Percentiles rank a stretch among this genome's conserved stretches.
These are phyloP conservation scores for Thyridium curvatum DNA, from an alignment of 2,329 filamentous ascomycete species.

Conservation along the genomic window DNA sequence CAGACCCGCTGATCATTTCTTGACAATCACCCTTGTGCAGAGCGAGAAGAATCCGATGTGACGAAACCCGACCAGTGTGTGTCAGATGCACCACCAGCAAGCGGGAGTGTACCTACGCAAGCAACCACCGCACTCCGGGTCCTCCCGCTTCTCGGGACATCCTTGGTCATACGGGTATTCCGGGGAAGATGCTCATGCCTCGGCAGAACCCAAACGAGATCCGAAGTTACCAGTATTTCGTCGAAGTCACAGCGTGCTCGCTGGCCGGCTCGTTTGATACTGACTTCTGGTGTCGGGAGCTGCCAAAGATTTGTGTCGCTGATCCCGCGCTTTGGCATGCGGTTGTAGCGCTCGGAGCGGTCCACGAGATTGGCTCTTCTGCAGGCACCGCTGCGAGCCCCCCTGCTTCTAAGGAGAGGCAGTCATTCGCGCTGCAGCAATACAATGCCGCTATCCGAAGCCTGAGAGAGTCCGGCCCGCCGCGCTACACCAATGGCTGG, in stretches of 20 bases:
- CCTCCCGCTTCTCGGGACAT: neutral
- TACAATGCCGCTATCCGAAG: slow-evolving; percentile 10
- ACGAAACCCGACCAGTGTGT: slow-evolving; percentile 10
- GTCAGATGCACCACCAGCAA: slow-evolving; percentile 8
- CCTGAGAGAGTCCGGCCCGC: slow-evolving; percentile 2
- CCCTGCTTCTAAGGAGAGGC: neutral
- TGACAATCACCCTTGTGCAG: neutral
- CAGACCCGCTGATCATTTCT: neutral
- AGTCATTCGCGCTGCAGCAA: slow-evolving; percentile 7
- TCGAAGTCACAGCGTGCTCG: slow-evolving; percentile 8
- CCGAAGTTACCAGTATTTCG: slow-evolving; percentile 10
- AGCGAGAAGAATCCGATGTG: slow-evolving; percentile 9
- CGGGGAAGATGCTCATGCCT: slow-evolving; percentile 2
- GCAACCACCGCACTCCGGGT: neutral
- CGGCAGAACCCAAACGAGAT: slow-evolving; percentile 4
- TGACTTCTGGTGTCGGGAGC: slow-evolving; percentile 12
- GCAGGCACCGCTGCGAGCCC: neutral
- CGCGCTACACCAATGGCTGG: slow-evolving; percentile 3
- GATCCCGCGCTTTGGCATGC: slow-evolving; percentile 15
- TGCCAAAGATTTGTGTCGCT: slow-evolving; percentile 8
- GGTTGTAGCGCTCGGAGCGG: slow-evolving; percentile 11
- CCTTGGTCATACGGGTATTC: no score
- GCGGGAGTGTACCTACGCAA: slow-evolving; percentile 7
- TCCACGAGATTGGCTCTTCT: slow-evolving; percentile 6
- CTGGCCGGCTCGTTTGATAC: slow-evolving; percentile 11